A percentile compares a stretch with the other conserved stretches of the same genome.
Conservation (phyloP, 2,329 filamentous ascomycete genomes). For the Diaporthe ilicicola region DNA sequence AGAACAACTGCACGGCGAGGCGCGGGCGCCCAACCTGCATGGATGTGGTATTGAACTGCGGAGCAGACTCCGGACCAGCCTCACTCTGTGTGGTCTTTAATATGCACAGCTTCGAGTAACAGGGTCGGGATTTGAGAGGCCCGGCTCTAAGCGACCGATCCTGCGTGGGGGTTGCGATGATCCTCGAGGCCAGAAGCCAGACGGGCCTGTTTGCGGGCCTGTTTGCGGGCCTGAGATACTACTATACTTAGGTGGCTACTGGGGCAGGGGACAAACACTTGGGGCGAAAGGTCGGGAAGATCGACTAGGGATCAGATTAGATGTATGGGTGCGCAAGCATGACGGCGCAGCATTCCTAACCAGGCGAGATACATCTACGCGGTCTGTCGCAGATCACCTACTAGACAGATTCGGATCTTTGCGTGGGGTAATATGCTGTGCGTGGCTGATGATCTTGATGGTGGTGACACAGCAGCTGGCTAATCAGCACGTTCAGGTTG, state of each 20-base stretch:
- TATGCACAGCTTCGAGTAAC: not conserved
- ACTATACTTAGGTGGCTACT: too few species aligned
- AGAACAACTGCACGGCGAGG: not conserved
- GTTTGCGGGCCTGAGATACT: too few species aligned
- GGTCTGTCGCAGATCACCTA: not conserved
- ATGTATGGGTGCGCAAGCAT: not conserved
- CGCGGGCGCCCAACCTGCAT: too few species aligned
- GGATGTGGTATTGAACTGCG: not conserved
- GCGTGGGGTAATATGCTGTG: conserved; percentile 3
- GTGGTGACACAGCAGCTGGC: conserved; percentile 8
- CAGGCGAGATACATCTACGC: not conserved
- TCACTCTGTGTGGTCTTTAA: not conserved
- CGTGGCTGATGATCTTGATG: not conserved
- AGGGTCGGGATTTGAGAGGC: not conserved
- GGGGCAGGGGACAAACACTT: not conserved
- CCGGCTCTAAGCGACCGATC: not conserved
- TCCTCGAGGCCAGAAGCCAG: not conserved
- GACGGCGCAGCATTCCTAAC: not conserved
- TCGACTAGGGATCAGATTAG: not conserved
- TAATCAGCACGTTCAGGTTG: not conserved
- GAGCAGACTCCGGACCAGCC: not conserved
- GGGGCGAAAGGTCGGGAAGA: not conserved
- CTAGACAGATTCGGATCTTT: not conserved
- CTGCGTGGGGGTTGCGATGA: not conserved
- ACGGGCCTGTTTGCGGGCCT: not conserved